A percentile compares a stretch with the other conserved stretches of the same genome.
phyloP scores from a whole-genome alignment of 2,329 filamentous ascomycete species.

The Knufia petricola region DNA sequence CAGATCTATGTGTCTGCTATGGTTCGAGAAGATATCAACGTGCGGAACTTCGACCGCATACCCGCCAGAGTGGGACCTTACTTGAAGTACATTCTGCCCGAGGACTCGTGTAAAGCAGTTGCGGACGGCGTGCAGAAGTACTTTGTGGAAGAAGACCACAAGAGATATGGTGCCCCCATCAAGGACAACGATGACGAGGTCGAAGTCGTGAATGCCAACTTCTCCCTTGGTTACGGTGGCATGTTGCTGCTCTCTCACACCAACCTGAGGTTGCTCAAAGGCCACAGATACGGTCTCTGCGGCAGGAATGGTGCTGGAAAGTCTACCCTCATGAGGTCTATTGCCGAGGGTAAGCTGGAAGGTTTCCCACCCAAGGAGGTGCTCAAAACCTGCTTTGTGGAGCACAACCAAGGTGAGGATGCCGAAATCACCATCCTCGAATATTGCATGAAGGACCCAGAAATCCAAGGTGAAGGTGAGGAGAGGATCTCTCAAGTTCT shows the following conservation, averaged over 20 bases:
- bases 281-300: conserved; percentile 92
- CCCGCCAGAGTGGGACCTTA: conserved; percentile 62
- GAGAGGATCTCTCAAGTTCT: conserved; percentile 78
- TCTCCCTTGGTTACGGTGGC: conserved; percentile 93
- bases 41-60: conserved; percentile 68
- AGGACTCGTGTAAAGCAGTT: conserved; percentile 54
- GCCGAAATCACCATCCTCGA: conserved; percentile 92
- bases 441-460: conserved; percentile 81
- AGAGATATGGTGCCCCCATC: conserved; percentile 73
- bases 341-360: conserved; percentile 89
- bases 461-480: conserved; percentile 65
- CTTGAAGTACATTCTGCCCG: conserved; percentile 58
- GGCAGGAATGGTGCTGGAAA: conserved; percentile 96
- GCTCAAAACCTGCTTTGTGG: conserved; percentile 92
- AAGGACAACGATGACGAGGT: conserved; percentile 86
- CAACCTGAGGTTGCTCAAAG: conserved; percentile 87
- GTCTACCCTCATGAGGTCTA: conserved; percentile 97
- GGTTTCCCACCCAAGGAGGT: conserved; percentile 90
- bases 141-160: conserved; percentile 75
- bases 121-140: conserved; percentile 64
- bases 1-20: conserved; percentile 71
- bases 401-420: conserved; percentile 98
- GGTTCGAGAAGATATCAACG: conserved; percentile 80
- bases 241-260: conserved; percentile 96
- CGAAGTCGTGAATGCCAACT: conserved; percentile 95